Conservation (phyloP, 768 basidiomycete species). For the Xerocomellus intermedius region DNA sequence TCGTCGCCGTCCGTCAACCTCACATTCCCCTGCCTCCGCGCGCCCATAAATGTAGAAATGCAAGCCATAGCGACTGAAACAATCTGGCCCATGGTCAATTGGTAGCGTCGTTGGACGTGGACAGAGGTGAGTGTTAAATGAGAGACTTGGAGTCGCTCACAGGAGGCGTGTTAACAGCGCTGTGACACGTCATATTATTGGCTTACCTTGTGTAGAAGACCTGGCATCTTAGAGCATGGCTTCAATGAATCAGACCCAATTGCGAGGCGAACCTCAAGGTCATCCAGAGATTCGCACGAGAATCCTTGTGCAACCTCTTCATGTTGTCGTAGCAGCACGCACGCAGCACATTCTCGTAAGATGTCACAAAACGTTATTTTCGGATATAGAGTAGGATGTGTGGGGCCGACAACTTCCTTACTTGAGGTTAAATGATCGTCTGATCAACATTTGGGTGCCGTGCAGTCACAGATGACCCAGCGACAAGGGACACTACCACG, state of each 20-base stretch:
- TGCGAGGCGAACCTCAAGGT: neutral
- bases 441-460: neutral
- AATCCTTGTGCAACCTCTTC: neutral
- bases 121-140: neutral
- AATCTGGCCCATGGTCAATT: constrained; percentile 22
- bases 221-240: constrained; percentile 2
- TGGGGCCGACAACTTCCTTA: neutral
- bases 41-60: neutral
- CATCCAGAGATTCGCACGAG: neutral
- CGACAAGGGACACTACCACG: neutral
- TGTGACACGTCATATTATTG: neutral
- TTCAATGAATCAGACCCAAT: constrained; percentile 1
- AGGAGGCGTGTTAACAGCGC: constrained; percentile 9
- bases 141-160: neutral
- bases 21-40: constrained; percentile 7
- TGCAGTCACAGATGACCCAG: neutral
- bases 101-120: constrained; percentile 12
- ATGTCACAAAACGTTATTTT: neutral
- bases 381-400: neutral
- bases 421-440: neutral
- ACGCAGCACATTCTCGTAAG: neutral
- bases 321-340: neutral
- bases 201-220: constrained; percentile 1
- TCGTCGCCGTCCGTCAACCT: constrained; percentile 18
- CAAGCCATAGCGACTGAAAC: constrained; percentile 2